phyloP scores from a whole-genome alignment of 176 grass and related monocot genomes.

The Themeda triandra region DNA sequence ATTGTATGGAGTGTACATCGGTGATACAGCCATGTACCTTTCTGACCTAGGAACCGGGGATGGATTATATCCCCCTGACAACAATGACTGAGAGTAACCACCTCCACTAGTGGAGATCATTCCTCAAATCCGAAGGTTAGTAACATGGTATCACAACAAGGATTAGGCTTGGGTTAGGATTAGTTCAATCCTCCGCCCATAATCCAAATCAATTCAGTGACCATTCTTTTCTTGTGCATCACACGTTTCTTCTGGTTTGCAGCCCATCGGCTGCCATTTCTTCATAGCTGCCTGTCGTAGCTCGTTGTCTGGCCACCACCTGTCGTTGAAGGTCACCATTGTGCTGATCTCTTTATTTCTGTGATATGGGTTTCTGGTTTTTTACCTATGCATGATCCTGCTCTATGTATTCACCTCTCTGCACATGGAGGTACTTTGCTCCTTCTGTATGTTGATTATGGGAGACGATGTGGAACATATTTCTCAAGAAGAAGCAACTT shows the following conservation, averaged over 20 bases:
- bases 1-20: constrained; percentile 45
- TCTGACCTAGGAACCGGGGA: constrained; percentile 6
- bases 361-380: neutral
- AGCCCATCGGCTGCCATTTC: neutral
- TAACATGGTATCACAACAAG: neutral
- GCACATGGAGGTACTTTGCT: neutral
- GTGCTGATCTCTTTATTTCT: neutral
- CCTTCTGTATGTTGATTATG: neutral
- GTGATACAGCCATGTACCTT: constrained; percentile 27
- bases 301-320: neutral
- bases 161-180: neutral
- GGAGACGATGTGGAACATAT: neutral
- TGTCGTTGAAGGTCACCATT: neutral
- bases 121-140: neutral
- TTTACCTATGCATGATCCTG: neutral
- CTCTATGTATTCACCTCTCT: neutral
- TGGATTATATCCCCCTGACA: constrained; percentile 47
- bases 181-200: neutral
- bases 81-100: constrained; percentile 50
- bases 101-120: neutral
- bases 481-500: neutral
- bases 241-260: neutral
- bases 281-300: neutral
- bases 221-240: neutral
- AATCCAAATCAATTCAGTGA: neutral